Evolutionary conservation across 2,329 filamentous ascomycete genomes (phyloP).

Genomic region (Trichophyton rubrum): DNA sequence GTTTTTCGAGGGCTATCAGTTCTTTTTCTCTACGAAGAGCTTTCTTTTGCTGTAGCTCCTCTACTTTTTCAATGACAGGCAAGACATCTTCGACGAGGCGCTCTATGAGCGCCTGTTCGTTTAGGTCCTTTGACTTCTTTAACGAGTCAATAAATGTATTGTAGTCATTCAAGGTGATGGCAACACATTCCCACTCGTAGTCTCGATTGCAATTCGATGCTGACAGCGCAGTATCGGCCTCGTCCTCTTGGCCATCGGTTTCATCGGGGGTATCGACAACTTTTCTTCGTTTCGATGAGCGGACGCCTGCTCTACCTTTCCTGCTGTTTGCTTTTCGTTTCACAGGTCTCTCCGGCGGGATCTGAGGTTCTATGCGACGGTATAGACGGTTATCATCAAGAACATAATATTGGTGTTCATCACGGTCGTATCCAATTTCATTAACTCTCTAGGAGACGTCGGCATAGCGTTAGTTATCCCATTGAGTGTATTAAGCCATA

Average conservation of each 20-base stretch:
- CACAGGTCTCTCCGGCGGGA: conserved; percentile 40
- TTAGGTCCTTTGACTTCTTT: conserved; percentile 63
- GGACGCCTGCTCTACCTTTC: conserved; percentile 48
- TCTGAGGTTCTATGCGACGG: conserved; percentile 63
- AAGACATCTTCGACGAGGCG: conserved; percentile 66
- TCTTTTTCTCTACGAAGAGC: conserved; percentile 66
- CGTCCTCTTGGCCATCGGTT: conserved; percentile 29
- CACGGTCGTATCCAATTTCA: conserved; percentile 63
- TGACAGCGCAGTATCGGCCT: conserved; percentile 24
- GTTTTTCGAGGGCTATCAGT: conserved; percentile 64
- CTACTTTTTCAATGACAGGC: conserved; percentile 69
- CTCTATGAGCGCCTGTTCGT: conserved; percentile 67
- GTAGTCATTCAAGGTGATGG: conserved; percentile 68
- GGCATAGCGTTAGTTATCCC: background rate
- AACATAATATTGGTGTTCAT: conserved; percentile 79
- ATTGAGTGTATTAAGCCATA: background rate
- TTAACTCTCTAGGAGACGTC: conserved; percentile 29
- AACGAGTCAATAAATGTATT: conserved; percentile 57
- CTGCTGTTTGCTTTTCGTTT: conserved; percentile 54
- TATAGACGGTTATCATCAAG: conserved; percentile 92
- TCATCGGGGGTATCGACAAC: conserved; percentile 32
- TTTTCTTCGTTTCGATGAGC: conserved; percentile 62
- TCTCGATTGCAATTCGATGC: conserved; percentile 34
- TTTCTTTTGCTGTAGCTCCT: conserved; percentile 56
- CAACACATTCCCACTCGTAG: conserved; percentile 83